phyloP scores from a whole-genome alignment of 2,329 filamentous ascomycete genomes.

The Cytospora mali region DNA sequence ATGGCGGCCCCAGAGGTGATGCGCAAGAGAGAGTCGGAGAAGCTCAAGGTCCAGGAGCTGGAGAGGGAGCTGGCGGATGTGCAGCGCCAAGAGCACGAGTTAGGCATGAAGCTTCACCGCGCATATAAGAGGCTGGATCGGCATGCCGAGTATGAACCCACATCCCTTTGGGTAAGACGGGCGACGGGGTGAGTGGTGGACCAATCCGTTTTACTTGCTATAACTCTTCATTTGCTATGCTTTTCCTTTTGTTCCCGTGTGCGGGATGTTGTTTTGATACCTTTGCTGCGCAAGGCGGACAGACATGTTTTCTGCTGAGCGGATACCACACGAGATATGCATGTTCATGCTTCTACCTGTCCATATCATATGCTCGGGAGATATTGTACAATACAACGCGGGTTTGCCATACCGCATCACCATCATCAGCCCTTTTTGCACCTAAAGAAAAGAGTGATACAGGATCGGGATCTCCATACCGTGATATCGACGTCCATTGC shows the following conservation, averaged over 20 bases:
- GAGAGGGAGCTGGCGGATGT: conserved; percentile 71
- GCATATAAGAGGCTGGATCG: conserved; percentile 76
- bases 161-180: conserved; percentile 76
- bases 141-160: conserved; percentile 65
- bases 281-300: conserved; percentile 6
- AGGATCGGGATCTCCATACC: conserved; percentile 22
- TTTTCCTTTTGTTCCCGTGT: neutral
- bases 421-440: neutral
- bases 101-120: conserved; percentile 73
- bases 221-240: neutral
- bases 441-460: conserved; percentile 14
- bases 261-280: conserved; percentile 10
- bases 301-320: neutral
- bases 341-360: conserved; percentile 4
- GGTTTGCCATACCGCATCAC: neutral
- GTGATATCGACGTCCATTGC: conserved; percentile 12
- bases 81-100: conserved; percentile 74
- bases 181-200: conserved; percentile 56
- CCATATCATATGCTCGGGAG: conserved; percentile 14
- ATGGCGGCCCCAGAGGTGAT: conserved; percentile 67
- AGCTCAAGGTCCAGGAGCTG: conserved; percentile 67
- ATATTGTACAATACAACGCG: conserved; percentile 16
- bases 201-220: neutral
- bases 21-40: conserved; percentile 57
- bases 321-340: conserved; percentile 9